phyloP scores from a whole-genome alignment of 2,329 filamentous ascomycete species.

The Venturia carpophila region DNA sequence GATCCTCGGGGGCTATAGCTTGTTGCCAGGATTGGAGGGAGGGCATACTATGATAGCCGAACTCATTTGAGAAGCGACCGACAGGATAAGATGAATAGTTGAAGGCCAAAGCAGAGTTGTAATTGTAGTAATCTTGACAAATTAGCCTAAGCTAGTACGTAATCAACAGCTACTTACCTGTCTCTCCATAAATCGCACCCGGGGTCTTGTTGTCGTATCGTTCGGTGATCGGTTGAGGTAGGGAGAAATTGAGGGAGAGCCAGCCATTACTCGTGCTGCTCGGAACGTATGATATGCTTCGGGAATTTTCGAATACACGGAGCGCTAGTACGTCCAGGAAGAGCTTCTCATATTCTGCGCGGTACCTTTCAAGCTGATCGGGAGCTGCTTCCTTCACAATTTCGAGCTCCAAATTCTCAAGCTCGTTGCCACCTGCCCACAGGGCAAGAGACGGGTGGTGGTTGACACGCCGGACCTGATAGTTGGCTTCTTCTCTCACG shows the following conservation, averaged over 20 bases:
- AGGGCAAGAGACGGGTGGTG: constrained; percentile 44
- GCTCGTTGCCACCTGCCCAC: constrained; percentile 46
- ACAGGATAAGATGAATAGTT: constrained; percentile 49
- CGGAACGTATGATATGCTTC: constrained; percentile 53
- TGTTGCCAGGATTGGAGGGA: constrained; percentile 51
- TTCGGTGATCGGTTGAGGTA: constrained; percentile 46
- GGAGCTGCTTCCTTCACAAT: constrained; percentile 35
- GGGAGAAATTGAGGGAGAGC: constrained; percentile 45
- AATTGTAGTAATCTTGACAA: constrained; percentile 48
- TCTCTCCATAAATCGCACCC: constrained; percentile 52
- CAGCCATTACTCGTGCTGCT: constrained; percentile 55
- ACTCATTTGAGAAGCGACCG: constrained; percentile 55
- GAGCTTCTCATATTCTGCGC: constrained; percentile 49
- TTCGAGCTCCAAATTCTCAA: constrained; percentile 48
- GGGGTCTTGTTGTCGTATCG: constrained; percentile 48
- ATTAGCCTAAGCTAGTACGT: background rate
- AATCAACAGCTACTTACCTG: constrained; percentile 25
- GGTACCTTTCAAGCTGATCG: constrained; percentile 34
- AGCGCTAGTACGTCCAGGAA: constrained; percentile 50
- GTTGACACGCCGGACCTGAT: constrained; percentile 54
- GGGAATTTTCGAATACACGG: constrained; percentile 50
- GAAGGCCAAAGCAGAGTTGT: constrained; percentile 46
- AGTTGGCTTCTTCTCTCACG: constrained; percentile 47
- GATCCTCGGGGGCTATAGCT: constrained; percentile 43
- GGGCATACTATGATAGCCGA: constrained; percentile 57